A percentile compares a stretch with the other conserved stretches of the same genome.
Conservation (phyloP, 2,329 filamentous ascomycete species). For the Xylariomycetidae sp. region DNA sequence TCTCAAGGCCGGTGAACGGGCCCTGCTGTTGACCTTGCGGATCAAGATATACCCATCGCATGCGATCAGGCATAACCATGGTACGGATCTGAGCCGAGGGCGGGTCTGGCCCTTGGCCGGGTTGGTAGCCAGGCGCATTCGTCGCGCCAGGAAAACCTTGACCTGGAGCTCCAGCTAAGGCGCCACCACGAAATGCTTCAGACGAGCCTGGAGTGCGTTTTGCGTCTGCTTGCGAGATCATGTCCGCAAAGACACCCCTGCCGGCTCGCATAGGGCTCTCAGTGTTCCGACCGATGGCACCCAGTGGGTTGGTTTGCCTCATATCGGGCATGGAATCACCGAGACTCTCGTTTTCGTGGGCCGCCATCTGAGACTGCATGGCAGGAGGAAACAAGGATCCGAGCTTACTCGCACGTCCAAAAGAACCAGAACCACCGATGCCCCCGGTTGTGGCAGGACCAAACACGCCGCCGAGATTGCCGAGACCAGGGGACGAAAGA, state of each 20-base stretch:
- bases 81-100: slow-evolving; percentile 68
- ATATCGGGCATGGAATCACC: slow-evolving; percentile 54
- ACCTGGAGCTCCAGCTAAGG: slow-evolving; percentile 22
- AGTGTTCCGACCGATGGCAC: slow-evolving; percentile 58
- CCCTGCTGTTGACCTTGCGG: slow-evolving; percentile 89
- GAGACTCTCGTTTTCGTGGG: slow-evolving; percentile 57
- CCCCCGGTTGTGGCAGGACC: slow-evolving; percentile 52
- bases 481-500: slow-evolving; percentile 66
- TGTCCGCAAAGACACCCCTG: slow-evolving; percentile 51
- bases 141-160: slow-evolving; percentile 25
- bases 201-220: slow-evolving; percentile 27
- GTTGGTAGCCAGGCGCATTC: slow-evolving; percentile 26
- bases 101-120: slow-evolving; percentile 34
- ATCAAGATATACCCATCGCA: slow-evolving; percentile 98
- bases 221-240: slow-evolving; percentile 36
- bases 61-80: slow-evolving; percentile 99
- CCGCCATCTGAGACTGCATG: slow-evolving; percentile 88
- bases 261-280: slow-evolving; percentile 53
- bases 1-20: slow-evolving; percentile 92
- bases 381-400: slow-evolving; percentile 80
- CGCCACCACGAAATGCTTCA: slow-evolving; percentile 22
- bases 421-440: slow-evolving; percentile 54
- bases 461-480: slow-evolving; percentile 64
- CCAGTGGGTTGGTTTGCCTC: slow-evolving; percentile 56
- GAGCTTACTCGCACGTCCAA: slow-evolving; percentile 73